phyloP scores from a whole-genome alignment of 805 yeast species.

The Cyberlindnera misumaiensis region DNA sequence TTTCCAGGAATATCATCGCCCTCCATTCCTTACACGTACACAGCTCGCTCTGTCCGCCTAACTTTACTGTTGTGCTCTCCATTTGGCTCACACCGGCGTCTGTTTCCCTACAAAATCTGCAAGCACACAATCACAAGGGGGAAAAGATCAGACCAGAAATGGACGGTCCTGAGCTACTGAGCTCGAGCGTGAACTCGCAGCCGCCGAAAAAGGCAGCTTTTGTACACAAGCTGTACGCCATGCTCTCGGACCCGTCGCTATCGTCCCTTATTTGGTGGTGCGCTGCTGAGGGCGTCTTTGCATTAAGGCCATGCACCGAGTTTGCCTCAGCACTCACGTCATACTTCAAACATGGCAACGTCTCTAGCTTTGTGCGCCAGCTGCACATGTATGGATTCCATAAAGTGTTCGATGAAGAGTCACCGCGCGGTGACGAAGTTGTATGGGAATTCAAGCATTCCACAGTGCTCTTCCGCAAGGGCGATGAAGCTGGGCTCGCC shows the following conservation, averaged over 20 bases:
- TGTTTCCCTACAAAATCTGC: no score
- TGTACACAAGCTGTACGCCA: constrained; percentile 56
- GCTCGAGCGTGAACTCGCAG: not conserved
- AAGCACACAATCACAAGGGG: no score
- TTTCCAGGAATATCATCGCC: no score
- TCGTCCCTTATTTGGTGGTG: constrained; percentile 59
- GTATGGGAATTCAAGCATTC: constrained; percentile 81
- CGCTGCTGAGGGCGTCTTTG: constrained; percentile 45
- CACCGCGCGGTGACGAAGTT: constrained; percentile 16
- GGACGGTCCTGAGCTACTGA: no score
- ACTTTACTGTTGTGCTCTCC: no score
- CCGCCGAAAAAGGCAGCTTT: constrained; percentile 36
- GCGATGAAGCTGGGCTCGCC: constrained; percentile 57
- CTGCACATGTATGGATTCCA: constrained; percentile 96
- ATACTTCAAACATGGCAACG: constrained; percentile 91
- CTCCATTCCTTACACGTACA: no score
- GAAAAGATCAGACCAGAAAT: no score
- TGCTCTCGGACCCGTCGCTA: constrained; percentile 51
- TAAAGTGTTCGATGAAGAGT: constrained; percentile 41
- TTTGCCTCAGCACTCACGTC: constrained; percentile 55
- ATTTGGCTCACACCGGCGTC: no score
- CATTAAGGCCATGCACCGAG: constrained; percentile 56
- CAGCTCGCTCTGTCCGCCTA: no score
- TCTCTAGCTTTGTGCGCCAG: constrained; percentile 89
- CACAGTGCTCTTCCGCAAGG: constrained; percentile 63